Evolutionary conservation across 2,329 filamentous ascomycete genomes (phyloP).

Genomic region (Triangularia verruculosa): DNA sequence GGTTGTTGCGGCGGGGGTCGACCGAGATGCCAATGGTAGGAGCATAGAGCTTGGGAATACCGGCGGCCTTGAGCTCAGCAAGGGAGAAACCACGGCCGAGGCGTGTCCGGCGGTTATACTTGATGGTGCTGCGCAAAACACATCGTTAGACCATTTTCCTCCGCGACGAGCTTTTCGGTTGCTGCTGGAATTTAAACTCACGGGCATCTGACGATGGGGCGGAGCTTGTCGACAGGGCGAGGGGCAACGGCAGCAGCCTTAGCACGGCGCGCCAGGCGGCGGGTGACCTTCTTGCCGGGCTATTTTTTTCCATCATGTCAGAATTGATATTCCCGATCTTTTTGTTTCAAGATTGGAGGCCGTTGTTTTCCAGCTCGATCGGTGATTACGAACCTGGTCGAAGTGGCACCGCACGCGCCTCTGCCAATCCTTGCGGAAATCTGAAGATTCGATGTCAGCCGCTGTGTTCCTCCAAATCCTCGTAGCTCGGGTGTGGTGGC

Average conservation of each 20-base stretch:
- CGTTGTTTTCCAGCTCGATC: conserved; percentile 3
- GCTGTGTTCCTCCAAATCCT: conserved; percentile 20
- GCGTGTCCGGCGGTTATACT: conserved; percentile 98
- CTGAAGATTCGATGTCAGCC: conserved; percentile 51
- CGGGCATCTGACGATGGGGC: conserved; percentile 95
- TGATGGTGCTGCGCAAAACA: conserved; percentile 48
- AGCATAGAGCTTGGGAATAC: conserved; percentile 90
- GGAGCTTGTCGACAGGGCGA: conserved; percentile 94
- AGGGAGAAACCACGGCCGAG: conserved; percentile 97
- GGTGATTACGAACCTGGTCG: conserved; percentile 72
- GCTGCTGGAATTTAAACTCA: conserved; percentile 22
- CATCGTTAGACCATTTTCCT: conserved; percentile 15
- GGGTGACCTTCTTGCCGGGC: conserved; percentile 94
- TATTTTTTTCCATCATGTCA: conserved; percentile 45
- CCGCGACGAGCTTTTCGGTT: not conserved
- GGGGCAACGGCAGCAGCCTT: conserved; percentile 96
- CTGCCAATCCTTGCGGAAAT: conserved; percentile 99
- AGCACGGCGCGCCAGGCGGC: conserved; percentile 84
- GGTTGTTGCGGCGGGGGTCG: conserved; percentile 94
- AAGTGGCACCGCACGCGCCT: conserved; percentile 98
- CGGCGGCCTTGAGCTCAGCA: conserved; percentile 97
- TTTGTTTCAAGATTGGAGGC: conserved; percentile 24
- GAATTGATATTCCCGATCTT: conserved; percentile 28
- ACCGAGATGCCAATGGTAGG: conserved; percentile 96
- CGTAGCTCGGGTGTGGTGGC: conserved; percentile 32